Base-by-base conservation (phyloP, 2,329 filamentous ascomycete species). In the Pseudogymnoascus sp. region DNA sequence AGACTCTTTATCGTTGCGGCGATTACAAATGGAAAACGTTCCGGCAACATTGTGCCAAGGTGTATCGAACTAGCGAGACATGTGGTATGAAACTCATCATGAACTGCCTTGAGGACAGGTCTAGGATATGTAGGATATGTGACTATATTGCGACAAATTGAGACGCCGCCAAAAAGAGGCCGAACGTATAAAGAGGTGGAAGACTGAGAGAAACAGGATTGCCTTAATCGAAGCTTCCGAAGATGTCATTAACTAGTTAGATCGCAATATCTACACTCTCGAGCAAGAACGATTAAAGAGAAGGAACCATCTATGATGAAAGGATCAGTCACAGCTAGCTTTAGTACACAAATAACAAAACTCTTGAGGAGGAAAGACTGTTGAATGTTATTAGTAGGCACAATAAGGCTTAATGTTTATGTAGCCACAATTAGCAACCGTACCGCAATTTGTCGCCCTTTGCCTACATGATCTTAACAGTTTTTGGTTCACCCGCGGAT, bases 61-160 rank as follows among this genome's bases (percentile, higher is more conserved):
- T 16, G 16, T 16, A 16, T 16, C 16, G 16, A 16, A 16, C 16
- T 16, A 16, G 16, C 16, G 16, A 16, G 16, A 16, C 16, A 16
- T 16, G 16, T 16, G 16, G 16, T 16, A 16, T 16, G 16, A 16
- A 16, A 16, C 16, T 16, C 16, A 21, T 21, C 73, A 92, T 89
- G 79, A 80, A 85, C 69, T 93, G 90, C 23, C 81, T 85, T 67
- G 79, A 80, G 64, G 81, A 88, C 62, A 70, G 75, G 43, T 84
- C 84, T 63, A 70, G 69, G 12, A 84, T 85, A 70, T 97, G 93
- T 81, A 90, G 89, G 74, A 82, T 92, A 66, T 97, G 93, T 79
- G 88, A 91, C 72, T 92, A 93, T 77, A 91, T 93, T 69, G 88
- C 92, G 72, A 93, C 77, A 96, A 96, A 79, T 78, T 84, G 72